Evolutionary conservation across 495 filamentous ascomycete species (phyloP).

Genomic region (Penicillium pancosmium): DNA sequence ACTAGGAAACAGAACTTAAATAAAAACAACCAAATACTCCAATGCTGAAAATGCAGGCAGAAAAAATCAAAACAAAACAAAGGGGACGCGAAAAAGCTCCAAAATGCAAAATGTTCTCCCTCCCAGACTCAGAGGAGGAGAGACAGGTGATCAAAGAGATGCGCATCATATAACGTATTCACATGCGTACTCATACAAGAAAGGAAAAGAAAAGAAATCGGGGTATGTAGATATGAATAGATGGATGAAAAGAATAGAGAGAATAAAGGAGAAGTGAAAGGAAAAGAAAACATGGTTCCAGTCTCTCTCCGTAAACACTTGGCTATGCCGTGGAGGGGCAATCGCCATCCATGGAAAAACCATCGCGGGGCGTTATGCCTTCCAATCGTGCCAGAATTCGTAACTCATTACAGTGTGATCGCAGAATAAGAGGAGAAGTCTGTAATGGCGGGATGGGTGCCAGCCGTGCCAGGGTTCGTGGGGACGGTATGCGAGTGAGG

Average conservation of each 20-base stretch:
- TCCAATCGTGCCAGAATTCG: constrained; percentile 63
- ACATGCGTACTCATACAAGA: constrained; percentile 3
- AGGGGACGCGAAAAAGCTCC: background rate
- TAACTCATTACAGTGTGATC: constrained; percentile 82
- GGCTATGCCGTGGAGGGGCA: too few species aligned
- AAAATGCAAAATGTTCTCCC: background rate
- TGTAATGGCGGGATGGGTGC: constrained; percentile 54
- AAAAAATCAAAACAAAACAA: too few species aligned
- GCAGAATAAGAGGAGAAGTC: constrained; percentile 74
- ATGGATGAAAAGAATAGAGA: background rate
- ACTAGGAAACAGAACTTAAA: too few species aligned
- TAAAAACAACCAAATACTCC: background rate
- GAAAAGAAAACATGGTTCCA: background rate
- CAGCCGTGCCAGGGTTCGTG: constrained; percentile 45
- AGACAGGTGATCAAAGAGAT: too few species aligned
- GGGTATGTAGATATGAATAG: background rate
- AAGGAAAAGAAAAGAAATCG: background rate
- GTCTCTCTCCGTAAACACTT: too few species aligned
- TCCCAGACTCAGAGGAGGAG: too few species aligned
- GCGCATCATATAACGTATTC: too few species aligned
- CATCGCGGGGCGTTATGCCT: background rate
- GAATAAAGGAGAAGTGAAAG: background rate
- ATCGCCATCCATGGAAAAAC: background rate
- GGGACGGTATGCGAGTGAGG: constrained; percentile 40
- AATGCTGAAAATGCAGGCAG: too few species aligned